Evolutionary conservation across 1,139 yeast genomes (phyloP).

Genomic region (Taphrina betulina): DNA sequence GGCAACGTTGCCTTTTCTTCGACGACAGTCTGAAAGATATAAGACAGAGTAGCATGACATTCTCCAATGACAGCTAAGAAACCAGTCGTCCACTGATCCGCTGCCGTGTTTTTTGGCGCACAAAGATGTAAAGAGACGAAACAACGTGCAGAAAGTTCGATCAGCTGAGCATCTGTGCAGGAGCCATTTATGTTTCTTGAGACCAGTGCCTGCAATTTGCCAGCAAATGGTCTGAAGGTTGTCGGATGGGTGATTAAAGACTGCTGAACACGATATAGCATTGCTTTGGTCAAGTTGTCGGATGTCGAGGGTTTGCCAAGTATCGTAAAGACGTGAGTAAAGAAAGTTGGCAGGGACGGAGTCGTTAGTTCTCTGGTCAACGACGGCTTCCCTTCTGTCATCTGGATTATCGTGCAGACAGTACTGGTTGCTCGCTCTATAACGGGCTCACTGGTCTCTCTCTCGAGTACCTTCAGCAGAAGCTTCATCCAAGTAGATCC

Average conservation of each 20-base stretch:
- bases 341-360: conserved; percentile 29
- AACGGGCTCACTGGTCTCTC: conserved; percentile 19
- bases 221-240: conserved; percentile 31
- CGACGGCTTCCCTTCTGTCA: conserved; percentile 30
- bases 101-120: conserved; percentile 26
- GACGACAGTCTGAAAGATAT: conserved; percentile 25
- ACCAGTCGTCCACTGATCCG: conserved; percentile 31
- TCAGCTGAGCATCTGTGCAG: conserved; percentile 4
- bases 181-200: conserved; percentile 18
- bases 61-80: conserved; percentile 20
- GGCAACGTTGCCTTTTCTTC: conserved; percentile 19
- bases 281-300: conserved; percentile 7
- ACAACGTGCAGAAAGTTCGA: conserved; percentile 29
- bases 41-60: conserved; percentile 27
- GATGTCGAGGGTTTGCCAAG: neutral
- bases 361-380: conserved; percentile 32
- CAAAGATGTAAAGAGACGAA: conserved; percentile 32
- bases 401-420: conserved; percentile 4
- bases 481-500: conserved; percentile 32
- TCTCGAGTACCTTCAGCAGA: conserved; percentile 26
- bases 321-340: conserved; percentile 11
- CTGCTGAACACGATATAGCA: conserved; percentile 17
- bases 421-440: conserved; percentile 29
- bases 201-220: conserved; percentile 13
- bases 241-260: conserved; percentile 23